Evolutionary conservation across 2,329 filamentous ascomycete genomes (phyloP).

Genomic region (Cephalotrichum gorgonifer): DNA sequence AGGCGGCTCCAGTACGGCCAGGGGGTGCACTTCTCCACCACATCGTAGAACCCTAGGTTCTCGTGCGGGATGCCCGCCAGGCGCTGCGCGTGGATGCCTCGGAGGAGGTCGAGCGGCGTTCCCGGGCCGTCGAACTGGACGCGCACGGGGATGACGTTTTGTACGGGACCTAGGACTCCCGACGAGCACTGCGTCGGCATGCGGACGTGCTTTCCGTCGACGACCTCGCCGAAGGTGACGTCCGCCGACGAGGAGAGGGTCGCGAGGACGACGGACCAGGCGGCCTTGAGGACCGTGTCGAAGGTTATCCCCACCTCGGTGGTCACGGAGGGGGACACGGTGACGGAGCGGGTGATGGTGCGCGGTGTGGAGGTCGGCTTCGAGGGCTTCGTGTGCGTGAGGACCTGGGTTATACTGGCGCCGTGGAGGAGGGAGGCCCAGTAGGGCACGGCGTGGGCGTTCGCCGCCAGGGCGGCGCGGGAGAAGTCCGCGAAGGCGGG

Average conservation of each 20-base stretch:
- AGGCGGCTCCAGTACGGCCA: constrained; percentile 45
- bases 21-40: constrained; percentile 41
- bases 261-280: constrained; percentile 46
- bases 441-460: constrained; percentile 23
- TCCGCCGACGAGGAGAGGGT: constrained; percentile 37
- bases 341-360: constrained; percentile 27
- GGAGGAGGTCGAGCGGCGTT: constrained; percentile 37
- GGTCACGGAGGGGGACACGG: constrained; percentile 25
- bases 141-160: constrained; percentile 38
- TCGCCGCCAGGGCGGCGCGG: constrained; percentile 25
- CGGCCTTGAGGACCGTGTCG: constrained; percentile 44
- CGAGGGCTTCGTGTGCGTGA: constrained; percentile 29
- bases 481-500: constrained; percentile 39
- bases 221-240: constrained; percentile 44
- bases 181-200: constrained; percentile 44
- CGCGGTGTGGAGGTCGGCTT: constrained; percentile 25
- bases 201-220: constrained; percentile 34
- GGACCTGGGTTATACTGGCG: constrained; percentile 33
- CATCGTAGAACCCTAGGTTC: constrained; percentile 37
- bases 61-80: constrained; percentile 36
- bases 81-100: constrained; percentile 37
- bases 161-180: constrained; percentile 34
- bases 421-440: constrained; percentile 34
- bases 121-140: constrained; percentile 31
- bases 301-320: constrained; percentile 32